A percentile compares a stretch with the other conserved stretches of the same genome.
phyloP scores from a whole-genome alignment of 352 stramenopile species.

The Pythium aquatile region DNA sequence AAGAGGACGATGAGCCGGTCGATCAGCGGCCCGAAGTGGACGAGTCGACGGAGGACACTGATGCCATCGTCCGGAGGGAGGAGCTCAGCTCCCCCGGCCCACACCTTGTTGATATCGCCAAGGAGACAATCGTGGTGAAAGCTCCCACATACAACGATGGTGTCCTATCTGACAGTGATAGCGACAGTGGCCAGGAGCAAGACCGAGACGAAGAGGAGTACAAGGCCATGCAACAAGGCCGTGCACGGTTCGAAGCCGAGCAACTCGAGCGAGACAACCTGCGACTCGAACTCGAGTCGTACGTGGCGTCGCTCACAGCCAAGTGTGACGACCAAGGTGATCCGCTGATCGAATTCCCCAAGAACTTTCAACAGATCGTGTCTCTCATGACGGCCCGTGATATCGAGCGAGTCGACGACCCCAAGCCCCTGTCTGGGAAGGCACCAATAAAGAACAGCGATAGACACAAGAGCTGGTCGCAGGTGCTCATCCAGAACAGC shows the following conservation, averaged over 20 bases:
- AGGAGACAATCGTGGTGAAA: not conserved
- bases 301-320: slow-evolving; percentile 40
- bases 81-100: slow-evolving; percentile 6
- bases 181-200: not conserved
- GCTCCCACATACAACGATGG: not conserved
- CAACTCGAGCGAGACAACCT: slow-evolving; percentile 40
- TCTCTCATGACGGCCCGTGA: slow-evolving; percentile 65
- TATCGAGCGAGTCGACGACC: slow-evolving; percentile 29
- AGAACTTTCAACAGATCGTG: slow-evolving; percentile 64
- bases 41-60: slow-evolving; percentile 8
- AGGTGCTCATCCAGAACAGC: slow-evolving; percentile 57
- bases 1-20: not conserved
- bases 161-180: not conserved
- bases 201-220: slow-evolving; percentile 24
- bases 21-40: slow-evolving; percentile 19
- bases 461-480: slow-evolving; percentile 49
- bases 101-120: slow-evolving; percentile 8
- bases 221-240: slow-evolving; percentile 11
- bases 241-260: slow-evolving; percentile 23
- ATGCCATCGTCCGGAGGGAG: not conserved
- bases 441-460: slow-evolving; percentile 9
- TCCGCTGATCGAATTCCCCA: slow-evolving; percentile 48
- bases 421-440: not conserved
- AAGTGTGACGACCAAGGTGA: slow-evolving; percentile 50
- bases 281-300: slow-evolving; percentile 42